These are phyloP conservation scores for Cladosporium sp. DNA, from an alignment of 2,329 filamentous ascomycete species.

Conservation along the genomic window DNA sequence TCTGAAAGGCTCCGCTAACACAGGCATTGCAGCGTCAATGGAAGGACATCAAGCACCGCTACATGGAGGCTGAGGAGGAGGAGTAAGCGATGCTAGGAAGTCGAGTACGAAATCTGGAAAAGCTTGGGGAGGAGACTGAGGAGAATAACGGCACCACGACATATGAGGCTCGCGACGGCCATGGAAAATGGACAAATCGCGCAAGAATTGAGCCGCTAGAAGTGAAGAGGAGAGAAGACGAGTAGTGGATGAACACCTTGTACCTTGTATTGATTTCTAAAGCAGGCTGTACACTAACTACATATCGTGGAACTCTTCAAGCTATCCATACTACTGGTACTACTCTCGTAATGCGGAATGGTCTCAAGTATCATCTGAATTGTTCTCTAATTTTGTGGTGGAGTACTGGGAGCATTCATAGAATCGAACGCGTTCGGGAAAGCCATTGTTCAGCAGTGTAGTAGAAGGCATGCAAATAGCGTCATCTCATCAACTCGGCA, in stretches of 20 bases:
- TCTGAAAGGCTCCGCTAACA: constrained; percentile 23
- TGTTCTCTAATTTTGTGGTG: too few relatives aligned
- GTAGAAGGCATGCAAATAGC: too few relatives aligned
- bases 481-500: too few relatives aligned
- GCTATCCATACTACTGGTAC: neutral
- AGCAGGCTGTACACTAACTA: constrained; percentile 1
- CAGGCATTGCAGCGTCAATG: constrained; percentile 79
- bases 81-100: constrained; percentile 58
- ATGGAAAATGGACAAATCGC: neutral
- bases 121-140: neutral
- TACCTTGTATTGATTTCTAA: constrained; percentile 7
- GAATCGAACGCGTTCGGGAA: too few relatives aligned
- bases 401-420: too few relatives aligned
- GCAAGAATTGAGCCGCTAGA: neutral
- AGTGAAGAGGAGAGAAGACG: neutral
- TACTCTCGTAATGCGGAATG: too few relatives aligned
- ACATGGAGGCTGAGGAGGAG: constrained; percentile 59
- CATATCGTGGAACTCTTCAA: neutral
- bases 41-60: constrained; percentile 96
- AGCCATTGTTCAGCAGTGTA: too few relatives aligned
- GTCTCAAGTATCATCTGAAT: too few relatives aligned
- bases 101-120: constrained; percentile 18
- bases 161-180: neutral
- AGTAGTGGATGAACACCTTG: neutral
- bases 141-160: constrained; percentile 1